Evolutionary conservation across 2,329 filamentous ascomycete genomes (phyloP).

Genomic region (Fusarium guadeloupense): DNA sequence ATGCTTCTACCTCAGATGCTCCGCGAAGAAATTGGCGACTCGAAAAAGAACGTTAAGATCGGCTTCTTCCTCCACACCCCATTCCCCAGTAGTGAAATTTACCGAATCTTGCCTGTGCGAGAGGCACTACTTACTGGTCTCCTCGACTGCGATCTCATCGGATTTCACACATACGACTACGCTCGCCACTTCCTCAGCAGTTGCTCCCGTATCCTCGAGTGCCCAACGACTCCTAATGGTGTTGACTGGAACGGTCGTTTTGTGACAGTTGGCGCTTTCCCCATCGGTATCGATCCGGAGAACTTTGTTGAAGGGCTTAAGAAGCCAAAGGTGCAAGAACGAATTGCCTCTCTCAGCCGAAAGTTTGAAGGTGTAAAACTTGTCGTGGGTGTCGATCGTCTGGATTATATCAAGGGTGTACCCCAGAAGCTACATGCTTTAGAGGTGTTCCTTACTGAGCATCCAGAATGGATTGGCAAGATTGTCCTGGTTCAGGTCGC

Average conservation of each 20-base stretch:
- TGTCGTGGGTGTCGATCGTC: constrained; percentile 93
- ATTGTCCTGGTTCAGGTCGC: constrained; percentile 96
- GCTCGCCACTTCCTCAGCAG: constrained; percentile 97
- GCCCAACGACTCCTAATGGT: constrained; percentile 87
- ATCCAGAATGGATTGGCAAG: constrained; percentile 98
- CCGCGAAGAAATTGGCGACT: constrained; percentile 82
- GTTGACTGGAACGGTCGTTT: constrained; percentile 90
- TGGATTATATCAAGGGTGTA: constrained; percentile 99
- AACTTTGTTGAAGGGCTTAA: constrained; percentile 92
- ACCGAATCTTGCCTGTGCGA: constrained; percentile 91
- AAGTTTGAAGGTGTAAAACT: constrained; percentile 97
- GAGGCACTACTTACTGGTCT: constrained; percentile 88
- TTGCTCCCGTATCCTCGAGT: constrained; percentile 88
- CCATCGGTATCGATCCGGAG: constrained; percentile 96
- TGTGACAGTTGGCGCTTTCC: constrained; percentile 92
- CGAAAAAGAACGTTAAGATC: constrained; percentile 92
- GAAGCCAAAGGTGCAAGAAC: constrained; percentile 85
- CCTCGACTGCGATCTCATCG: constrained; percentile 92
- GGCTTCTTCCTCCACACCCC: constrained; percentile 98
- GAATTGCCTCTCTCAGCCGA: constrained; percentile 82
- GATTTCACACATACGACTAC: constrained; percentile 99
- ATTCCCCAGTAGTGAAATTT: constrained; percentile 96
- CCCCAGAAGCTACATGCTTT: constrained; percentile 97
- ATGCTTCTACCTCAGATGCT: constrained; percentile 98
- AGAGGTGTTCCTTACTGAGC: constrained; percentile 95